Percentiles rank a stretch among this genome's conserved stretches.
Evolutionary conservation across 352 stramenopile species (phyloP).

Genomic region (Pythium chondricola): DNA sequence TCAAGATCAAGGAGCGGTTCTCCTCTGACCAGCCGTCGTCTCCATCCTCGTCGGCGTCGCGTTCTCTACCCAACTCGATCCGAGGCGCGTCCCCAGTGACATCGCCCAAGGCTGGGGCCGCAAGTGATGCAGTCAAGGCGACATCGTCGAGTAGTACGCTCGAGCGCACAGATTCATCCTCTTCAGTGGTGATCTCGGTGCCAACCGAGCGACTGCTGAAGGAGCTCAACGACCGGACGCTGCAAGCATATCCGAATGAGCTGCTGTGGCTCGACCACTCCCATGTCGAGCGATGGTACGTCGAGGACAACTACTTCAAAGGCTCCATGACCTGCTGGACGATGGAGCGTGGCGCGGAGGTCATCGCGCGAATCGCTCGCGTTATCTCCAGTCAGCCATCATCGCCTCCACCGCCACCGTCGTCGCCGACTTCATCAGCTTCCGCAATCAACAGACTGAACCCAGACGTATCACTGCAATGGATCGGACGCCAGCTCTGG

Average conservation of each 20-base stretch:
- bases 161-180: conserved; percentile 3
- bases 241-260: conserved; percentile 17
- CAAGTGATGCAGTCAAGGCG: too few relatives aligned
- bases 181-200: conserved; percentile 1
- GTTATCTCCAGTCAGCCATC: conserved; percentile 25
- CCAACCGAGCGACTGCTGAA: conserved; percentile 17
- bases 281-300: conserved; percentile 62
- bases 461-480: conserved; percentile 71
- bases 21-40: conserved; percentile 18
- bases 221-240: conserved; percentile 23
- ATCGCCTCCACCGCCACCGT: background rate
- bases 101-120: too few relatives aligned
- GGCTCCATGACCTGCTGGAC: conserved; percentile 73
- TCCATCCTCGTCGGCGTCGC: background rate
- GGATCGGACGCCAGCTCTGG: conserved; percentile 67
- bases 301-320: conserved; percentile 66
- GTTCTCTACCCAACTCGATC: conserved; percentile 1
- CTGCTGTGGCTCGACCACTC: conserved; percentile 37
- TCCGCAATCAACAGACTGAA: conserved; percentile 27
- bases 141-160: background rate
- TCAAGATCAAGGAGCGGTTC: conserved; percentile 77
- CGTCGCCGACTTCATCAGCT: background rate
- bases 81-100: background rate
- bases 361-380: conserved; percentile 49
- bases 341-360: conserved; percentile 54